Conservation (phyloP, 257 asterid species). For the Nicotiana tomentosiformis region DNA sequence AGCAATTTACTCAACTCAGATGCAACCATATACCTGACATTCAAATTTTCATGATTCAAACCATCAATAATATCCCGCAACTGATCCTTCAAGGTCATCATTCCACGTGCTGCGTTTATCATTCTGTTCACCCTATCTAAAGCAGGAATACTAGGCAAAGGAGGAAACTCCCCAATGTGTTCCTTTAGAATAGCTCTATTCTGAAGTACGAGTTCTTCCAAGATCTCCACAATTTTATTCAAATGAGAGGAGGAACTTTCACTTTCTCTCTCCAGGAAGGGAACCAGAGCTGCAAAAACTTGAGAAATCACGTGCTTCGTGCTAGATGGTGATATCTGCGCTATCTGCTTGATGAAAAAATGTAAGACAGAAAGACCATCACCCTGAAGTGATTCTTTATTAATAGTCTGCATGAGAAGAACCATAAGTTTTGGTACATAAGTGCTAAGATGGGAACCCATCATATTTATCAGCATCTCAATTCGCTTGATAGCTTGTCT, state of each 20-base stretch:
- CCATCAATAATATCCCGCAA: slow-evolving; percentile 77
- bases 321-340: slow-evolving; percentile 76
- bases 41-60: slow-evolving; percentile 83
- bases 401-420: slow-evolving; percentile 92
- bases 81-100: slow-evolving; percentile 72
- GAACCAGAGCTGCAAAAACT: slow-evolving; percentile 95
- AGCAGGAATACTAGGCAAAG: slow-evolving; percentile 80
- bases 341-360: slow-evolving; percentile 71
- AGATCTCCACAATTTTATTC: slow-evolving; percentile 70
- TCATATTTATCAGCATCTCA: slow-evolving; percentile 77
- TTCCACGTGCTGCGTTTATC: slow-evolving; percentile 81
- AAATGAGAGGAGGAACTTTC: slow-evolving; percentile 47
- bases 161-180: slow-evolving; percentile 84
- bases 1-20: slow-evolving; percentile 81
- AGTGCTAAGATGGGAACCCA: slow-evolving; percentile 88
- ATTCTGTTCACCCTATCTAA: slow-evolving; percentile 72
- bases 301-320: slow-evolving; percentile 87
- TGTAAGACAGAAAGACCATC: slow-evolving; percentile 84
- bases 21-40: slow-evolving; percentile 96
- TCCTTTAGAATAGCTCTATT: slow-evolving; percentile 63
- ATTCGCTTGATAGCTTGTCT: slow-evolving; percentile 82
- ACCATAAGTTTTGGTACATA: slow-evolving; percentile 95
- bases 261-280: slow-evolving; percentile 76
- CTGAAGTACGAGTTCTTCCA: slow-evolving; percentile 86
- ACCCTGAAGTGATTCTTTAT: slow-evolving; percentile 76